Conservation (phyloP, 306 rosid species). For the Quercus suber region DNA sequence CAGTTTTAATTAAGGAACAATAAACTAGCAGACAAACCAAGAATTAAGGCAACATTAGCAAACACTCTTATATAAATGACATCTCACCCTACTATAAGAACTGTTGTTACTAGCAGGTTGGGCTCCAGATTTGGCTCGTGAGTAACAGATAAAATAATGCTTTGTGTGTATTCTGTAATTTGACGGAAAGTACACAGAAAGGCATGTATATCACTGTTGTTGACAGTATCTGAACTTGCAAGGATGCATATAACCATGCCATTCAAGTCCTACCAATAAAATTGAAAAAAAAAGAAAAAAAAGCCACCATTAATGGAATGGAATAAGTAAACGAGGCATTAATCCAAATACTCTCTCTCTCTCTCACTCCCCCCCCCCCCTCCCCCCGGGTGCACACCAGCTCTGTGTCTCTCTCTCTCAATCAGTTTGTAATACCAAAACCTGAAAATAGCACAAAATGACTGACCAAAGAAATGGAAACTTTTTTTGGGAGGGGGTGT, state of each 20-base stretch:
- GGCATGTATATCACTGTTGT: conserved; percentile 37
- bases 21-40: background rate
- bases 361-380: background rate
- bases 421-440: too few species aligned
- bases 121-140: conserved; percentile 74
- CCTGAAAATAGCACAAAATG: too few species aligned
- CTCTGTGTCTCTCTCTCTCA: background rate
- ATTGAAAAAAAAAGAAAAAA: background rate
- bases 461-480: too few species aligned
- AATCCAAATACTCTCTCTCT: background rate
- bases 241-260: conserved; percentile 65
- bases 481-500: too few species aligned
- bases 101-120: conserved; percentile 67
- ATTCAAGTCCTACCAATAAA: conserved; percentile 52
- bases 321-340: background rate
- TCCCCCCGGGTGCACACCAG: background rate
- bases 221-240: conserved; percentile 53
- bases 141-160: conserved; percentile 56
- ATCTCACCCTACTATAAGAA: conserved; percentile 70
- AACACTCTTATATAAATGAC: conserved; percentile 22
- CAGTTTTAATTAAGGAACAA: background rate
- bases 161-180: conserved; percentile 51
- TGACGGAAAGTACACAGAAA: conserved; percentile 63
- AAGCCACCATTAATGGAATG: conserved; percentile 10
- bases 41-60: background rate